A percentile compares a stretch with the other conserved stretches of the same genome.
phyloP scores from a whole-genome alignment of 2,329 filamentous ascomycete genomes.

The Coniochaeta hoffmannii region DNA sequence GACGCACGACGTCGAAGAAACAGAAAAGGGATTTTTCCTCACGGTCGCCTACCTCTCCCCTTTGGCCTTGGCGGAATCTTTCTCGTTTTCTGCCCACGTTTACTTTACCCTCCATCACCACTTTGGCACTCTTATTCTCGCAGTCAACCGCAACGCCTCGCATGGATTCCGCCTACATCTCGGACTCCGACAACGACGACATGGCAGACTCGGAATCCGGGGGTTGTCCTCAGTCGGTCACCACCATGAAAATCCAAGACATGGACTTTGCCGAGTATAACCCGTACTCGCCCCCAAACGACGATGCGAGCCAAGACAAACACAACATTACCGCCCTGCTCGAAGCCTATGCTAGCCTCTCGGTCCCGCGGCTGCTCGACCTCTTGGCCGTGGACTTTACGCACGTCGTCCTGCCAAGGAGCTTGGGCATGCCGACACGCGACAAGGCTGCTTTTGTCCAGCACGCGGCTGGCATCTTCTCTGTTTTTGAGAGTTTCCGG shows the following conservation, averaged over 20 bases:
- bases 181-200: neutral
- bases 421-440: slow-evolving; percentile 28
- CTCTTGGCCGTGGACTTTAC: slow-evolving; percentile 27
- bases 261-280: neutral
- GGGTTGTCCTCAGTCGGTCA: too few relatives aligned
- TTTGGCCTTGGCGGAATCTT: too few relatives aligned
- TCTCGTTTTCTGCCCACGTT: too few relatives aligned
- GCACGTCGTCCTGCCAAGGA: slow-evolving; percentile 30
- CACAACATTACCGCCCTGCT: slow-evolving; percentile 18
- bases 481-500: slow-evolving; percentile 29
- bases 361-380: slow-evolving; percentile 25
- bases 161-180: neutral
- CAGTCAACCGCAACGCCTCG: neutral
- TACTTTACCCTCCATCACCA: neutral
- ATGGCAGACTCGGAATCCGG: neutral
- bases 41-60: too few relatives aligned
- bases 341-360: slow-evolving; percentile 30
- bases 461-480: slow-evolving; percentile 32
- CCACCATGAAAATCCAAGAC: too few relatives aligned
- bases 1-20: too few relatives aligned
- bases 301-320: neutral
- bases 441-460: slow-evolving; percentile 26
- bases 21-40: too few relatives aligned
- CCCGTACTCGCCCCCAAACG: neutral
- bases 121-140: neutral